Evolutionary conservation across 805 yeast genomes (phyloP), one percentile per base, ranked within the genome.

Genomic region (Ogataea methanolica): DNA sequence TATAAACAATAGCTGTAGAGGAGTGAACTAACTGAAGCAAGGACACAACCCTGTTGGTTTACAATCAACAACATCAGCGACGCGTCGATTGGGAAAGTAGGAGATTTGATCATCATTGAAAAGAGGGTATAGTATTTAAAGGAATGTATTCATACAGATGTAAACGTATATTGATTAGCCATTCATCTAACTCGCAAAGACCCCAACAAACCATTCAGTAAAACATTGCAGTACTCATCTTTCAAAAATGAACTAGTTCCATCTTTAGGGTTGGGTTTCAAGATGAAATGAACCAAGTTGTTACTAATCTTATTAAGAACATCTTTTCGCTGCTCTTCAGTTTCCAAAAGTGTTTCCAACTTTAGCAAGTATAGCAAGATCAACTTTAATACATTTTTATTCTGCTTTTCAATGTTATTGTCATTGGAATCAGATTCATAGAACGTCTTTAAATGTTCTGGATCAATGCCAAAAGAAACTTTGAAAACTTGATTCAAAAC

Each of bases 401-500:
- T 44, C 14, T 31, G 38, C 22, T 44, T 49, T 29, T 43, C 50
- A 17, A 43, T 23, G 23, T 33, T 42, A 29, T 42, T 51, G 29
- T 53, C 54, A 19, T 42, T 46, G 14, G 48, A n/a, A 8, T 40
- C 45, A 1, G 43, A 39, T 14, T 47, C 53, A 23, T 45, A 51
- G 31, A 49, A 49, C 14, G 51, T 41, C 34, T 35, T 49, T 8
- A 55, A 33, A 9, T 42, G 48, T 5, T 46, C 49, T 5, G 47
- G 42, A 23, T 55, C 53, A 14, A 55, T 44, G n/a, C 53, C 54
- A 35, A 29, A 41, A 3, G 54, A 47, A 26, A 51, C 51, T 33
- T 41, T 39, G 33, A 55, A 48, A 1, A 56, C 59, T 31, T 44
- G 33, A 29, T 53, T 51, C 39, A 55, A 42, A 7, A 55, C 43